Evolutionary conservation across 2,329 filamentous ascomycete species (phyloP).

Genomic region (Neonectria coccinea): DNA sequence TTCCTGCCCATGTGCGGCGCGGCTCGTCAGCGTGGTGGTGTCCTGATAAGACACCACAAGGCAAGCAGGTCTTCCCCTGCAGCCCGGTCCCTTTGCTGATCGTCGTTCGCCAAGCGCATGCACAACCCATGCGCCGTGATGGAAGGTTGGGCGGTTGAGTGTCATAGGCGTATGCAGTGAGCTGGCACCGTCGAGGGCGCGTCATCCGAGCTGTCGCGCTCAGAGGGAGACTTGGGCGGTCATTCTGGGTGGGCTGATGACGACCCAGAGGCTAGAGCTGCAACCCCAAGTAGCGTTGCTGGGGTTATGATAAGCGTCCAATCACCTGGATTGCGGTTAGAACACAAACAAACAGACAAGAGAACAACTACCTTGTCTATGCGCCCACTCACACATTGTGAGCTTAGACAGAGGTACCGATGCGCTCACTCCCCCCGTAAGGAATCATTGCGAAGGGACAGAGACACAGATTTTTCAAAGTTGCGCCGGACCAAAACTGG

Average conservation of each 20-base stretch:
- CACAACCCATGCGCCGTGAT: constrained; percentile 1
- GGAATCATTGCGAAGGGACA: neutral
- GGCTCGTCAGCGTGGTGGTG: constrained; percentile 1
- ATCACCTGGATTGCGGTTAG: constrained; percentile 3
- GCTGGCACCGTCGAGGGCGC: neutral
- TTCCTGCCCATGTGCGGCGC: constrained; percentile 12
- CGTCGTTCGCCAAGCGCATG: neutral
- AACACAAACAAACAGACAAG: constrained; percentile 13
- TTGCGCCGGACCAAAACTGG: constrained; percentile 55
- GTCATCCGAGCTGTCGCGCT: neutral
- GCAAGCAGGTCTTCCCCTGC: neutral
- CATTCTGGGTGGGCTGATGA: neutral
- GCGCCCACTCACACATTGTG: too few species aligned
- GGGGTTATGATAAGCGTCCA: neutral
- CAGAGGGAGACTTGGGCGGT: neutral
- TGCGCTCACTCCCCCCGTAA: too few species aligned
- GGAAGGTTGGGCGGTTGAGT: neutral
- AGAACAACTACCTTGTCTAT: neutral
- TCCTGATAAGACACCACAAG: constrained; percentile 12
- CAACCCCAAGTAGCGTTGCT: too few species aligned
- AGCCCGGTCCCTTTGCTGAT: neutral
- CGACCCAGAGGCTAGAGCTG: neutral
- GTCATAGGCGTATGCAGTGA: constrained; percentile 1
- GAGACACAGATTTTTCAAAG: constrained; percentile 5
- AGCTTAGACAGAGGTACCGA: too few species aligned